phyloP scores from a whole-genome alignment of 1,139 yeast species.

The Magnusiomyces suaveolens region DNA sequence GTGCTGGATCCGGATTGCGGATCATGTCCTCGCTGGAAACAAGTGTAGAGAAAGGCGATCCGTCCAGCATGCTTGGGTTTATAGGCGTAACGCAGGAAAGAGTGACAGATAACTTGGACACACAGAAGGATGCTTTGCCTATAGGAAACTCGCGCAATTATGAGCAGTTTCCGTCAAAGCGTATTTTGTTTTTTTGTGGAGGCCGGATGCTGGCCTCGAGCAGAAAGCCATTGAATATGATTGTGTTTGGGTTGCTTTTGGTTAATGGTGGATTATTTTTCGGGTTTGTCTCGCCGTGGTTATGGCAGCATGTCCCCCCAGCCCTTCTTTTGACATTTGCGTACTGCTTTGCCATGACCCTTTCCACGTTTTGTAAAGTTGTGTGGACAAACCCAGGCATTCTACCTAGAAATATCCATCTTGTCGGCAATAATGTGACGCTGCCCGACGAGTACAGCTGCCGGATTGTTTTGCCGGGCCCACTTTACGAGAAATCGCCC shows the following conservation, averaged over 20 bases:
- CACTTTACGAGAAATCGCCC: conserved; percentile 12
- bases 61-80: background rate
- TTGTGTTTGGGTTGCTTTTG: conserved; percentile 33
- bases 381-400: conserved; percentile 61
- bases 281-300: conserved; percentile 46
- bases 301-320: conserved; percentile 50
- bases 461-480: conserved; percentile 46
- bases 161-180: conserved; percentile 35
- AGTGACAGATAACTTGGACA: too few species aligned
- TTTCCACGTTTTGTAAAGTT: conserved; percentile 44
- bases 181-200: conserved; percentile 45
- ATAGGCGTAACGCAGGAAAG: background rate
- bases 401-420: conserved; percentile 59
- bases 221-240: conserved; percentile 35
- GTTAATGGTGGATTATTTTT: conserved; percentile 45
- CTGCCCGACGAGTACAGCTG: conserved; percentile 59
- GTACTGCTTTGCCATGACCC: conserved; percentile 47
- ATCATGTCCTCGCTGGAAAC: too few species aligned
- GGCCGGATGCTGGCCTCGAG: conserved; percentile 46
- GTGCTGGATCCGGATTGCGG: background rate
- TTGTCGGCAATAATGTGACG: conserved; percentile 36
- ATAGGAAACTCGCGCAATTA: conserved; percentile 24
- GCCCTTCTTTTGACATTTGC: conserved; percentile 48
- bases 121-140: too few species aligned
- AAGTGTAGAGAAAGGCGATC: background rate